phyloP scores from a whole-genome alignment of 495 filamentous ascomycete species.

The Glutinoglossum americanum region DNA sequence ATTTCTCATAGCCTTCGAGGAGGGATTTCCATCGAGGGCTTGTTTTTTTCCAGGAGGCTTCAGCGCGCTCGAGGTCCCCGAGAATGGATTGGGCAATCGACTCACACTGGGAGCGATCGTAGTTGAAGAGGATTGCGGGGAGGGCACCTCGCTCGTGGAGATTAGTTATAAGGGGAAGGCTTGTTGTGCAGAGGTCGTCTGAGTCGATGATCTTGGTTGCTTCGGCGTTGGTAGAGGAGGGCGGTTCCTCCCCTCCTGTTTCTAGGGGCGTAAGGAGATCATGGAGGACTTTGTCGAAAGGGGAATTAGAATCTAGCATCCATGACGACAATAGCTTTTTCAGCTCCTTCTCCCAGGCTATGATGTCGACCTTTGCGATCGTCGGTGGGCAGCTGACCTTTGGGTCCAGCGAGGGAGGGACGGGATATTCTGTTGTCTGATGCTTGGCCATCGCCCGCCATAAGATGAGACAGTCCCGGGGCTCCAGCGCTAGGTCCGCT shows the following conservation, averaged over 20 bases:
- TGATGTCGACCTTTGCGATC: constrained; percentile 37
- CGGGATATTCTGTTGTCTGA: constrained; percentile 23
- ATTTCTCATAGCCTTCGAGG: constrained; percentile 28
- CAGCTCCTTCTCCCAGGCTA: constrained; percentile 39
- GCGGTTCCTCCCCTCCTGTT: too few species aligned
- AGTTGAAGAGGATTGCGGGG: constrained; percentile 59
- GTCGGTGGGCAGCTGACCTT: constrained; percentile 17
- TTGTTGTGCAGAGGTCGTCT: constrained; percentile 21
- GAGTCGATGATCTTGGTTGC: constrained; percentile 5
- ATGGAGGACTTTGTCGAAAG: constrained; percentile 35
- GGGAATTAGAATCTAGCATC: constrained; percentile 36
- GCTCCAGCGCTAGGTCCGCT: constrained; percentile 44
- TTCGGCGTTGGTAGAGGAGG: neutral
- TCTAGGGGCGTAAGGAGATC: constrained; percentile 11
- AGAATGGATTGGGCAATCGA: constrained; percentile 25
- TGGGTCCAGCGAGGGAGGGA: constrained; percentile 28
- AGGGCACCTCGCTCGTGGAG: constrained; percentile 42
- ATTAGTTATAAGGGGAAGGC: constrained; percentile 35
- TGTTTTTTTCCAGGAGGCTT: constrained; percentile 31
- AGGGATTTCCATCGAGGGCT: constrained; percentile 36
- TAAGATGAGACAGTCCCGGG: constrained; percentile 43
- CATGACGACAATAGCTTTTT: constrained; percentile 35
- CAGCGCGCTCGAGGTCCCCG: constrained; percentile 26
- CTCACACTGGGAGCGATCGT: constrained; percentile 43
- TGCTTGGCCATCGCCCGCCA: constrained; percentile 37